Conservation (phyloP, 441 rosid genomes). For the Pelargonium cotyledonis region DNA sequence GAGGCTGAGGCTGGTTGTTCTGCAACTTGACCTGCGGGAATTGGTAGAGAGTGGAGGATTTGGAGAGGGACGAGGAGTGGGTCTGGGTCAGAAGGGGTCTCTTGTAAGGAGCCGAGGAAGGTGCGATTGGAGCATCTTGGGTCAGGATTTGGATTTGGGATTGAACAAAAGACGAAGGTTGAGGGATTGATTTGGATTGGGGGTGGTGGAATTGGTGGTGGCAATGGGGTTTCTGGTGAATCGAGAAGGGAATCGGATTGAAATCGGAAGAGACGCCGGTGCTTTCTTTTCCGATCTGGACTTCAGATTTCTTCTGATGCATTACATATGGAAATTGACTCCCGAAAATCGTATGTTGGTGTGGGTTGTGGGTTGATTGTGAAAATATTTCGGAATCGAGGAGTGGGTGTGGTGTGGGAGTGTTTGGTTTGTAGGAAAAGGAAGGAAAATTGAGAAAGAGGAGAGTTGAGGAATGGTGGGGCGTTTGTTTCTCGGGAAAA, state of each 20-base stretch:
- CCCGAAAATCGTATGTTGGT: neutral
- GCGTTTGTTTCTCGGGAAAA: too few relatives aligned
- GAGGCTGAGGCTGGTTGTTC: slow-evolving; percentile 21
- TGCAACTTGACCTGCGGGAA: slow-evolving; percentile 21
- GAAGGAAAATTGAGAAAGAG: too few relatives aligned
- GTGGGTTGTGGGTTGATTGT: too few relatives aligned
- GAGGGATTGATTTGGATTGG: neutral
- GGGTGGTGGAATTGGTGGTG: slow-evolving; percentile 24
- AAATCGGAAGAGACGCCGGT: slow-evolving; percentile 94
- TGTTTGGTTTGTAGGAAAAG: too few relatives aligned
- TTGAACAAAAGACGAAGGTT: too few relatives aligned
- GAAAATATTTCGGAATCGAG: too few relatives aligned
- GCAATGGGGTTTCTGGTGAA: slow-evolving; percentile 17
- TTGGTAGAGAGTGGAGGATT: slow-evolving; percentile 42
- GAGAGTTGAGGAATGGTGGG: too few relatives aligned
- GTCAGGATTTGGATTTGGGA: slow-evolving; percentile 13
- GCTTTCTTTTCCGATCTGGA: slow-evolving; percentile 99
- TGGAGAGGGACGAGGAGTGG: slow-evolving; percentile 31
- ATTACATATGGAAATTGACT: slow-evolving; percentile 41
- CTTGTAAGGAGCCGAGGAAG: slow-evolving; percentile 50
- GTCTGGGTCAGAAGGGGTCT: slow-evolving; percentile 38
- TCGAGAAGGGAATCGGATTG: slow-evolving; percentile 44
- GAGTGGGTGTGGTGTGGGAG: too few relatives aligned
- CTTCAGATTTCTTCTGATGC: slow-evolving; percentile 98
- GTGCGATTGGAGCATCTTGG: slow-evolving; percentile 43